A percentile compares a stretch with the other conserved stretches of the same genome.
Conservation (phyloP, 2,329 filamentous ascomycete genomes). For the Davidsoniella virescens region DNA sequence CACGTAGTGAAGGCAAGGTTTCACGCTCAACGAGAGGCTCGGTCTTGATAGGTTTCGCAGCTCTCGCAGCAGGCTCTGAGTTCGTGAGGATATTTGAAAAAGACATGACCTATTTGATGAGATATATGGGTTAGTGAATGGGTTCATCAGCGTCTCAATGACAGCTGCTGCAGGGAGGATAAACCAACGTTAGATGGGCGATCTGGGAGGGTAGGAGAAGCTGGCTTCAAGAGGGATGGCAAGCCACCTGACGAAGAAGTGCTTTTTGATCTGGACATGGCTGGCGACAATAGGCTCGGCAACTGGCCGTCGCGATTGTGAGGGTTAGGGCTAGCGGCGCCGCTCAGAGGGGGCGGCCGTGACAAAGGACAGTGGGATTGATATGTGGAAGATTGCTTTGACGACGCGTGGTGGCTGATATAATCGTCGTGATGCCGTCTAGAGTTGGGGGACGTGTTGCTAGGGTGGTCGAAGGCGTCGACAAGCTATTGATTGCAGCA, state of each 20-base stretch:
- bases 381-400: conserved; percentile 25
- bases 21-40: background rate
- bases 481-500: background rate
- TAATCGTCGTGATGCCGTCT: conserved; percentile 18
- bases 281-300: conserved; percentile 32
- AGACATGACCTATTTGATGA: conserved; percentile 60
- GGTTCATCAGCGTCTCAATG: background rate
- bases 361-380: conserved; percentile 33
- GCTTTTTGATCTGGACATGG: conserved; percentile 12
- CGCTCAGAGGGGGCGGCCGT: conserved; percentile 17
- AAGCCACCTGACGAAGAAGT: conserved; percentile 10
- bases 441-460: conserved; percentile 4
- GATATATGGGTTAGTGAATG: conserved; percentile 6
- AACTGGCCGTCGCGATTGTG: conserved; percentile 14
- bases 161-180: background rate
- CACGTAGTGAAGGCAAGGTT: conserved; percentile 6
- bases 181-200: conserved; percentile 7
- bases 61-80: conserved; percentile 40
- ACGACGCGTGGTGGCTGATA: conserved; percentile 30
- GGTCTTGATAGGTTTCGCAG: background rate
- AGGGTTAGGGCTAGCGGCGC: conserved; percentile 6
- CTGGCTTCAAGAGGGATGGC: conserved; percentile 13
- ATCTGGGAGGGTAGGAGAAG: conserved; percentile 10
- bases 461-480: conserved; percentile 1
- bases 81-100: conserved; percentile 88